phyloP scores from a whole-genome alignment of 1,284 basidiomycete species.

The Xerocomus amazonicus region DNA sequence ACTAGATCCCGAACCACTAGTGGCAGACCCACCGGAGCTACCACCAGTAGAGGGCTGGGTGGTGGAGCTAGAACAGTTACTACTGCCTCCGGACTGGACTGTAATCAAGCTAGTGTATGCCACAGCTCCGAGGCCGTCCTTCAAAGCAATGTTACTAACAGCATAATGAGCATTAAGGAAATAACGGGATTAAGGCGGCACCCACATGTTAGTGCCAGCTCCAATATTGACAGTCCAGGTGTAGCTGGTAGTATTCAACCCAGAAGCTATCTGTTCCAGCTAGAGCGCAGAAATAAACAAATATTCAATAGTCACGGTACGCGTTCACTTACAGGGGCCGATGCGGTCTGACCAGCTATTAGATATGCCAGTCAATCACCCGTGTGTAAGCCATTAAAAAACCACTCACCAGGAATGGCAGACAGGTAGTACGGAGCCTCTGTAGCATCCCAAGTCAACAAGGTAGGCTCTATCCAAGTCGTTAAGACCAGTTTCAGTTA shows the following conservation, averaged over 20 bases:
- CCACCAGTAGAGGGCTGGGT: constrained; percentile 4
- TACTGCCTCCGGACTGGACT: constrained; percentile 42
- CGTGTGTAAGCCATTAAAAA: neutral
- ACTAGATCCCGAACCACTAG: constrained; percentile 8
- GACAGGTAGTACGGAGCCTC: constrained; percentile 61
- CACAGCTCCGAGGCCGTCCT: constrained; percentile 55
- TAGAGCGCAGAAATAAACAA: constrained; percentile 18
- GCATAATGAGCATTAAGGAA: constrained; percentile 2
- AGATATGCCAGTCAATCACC: neutral
- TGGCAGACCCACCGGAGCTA: constrained; percentile 6
- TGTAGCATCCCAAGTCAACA: constrained; percentile 57
- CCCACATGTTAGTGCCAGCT: constrained; percentile 52
- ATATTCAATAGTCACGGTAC: neutral
- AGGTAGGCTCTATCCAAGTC: constrained; percentile 48
- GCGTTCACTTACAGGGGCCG: constrained; percentile 42
- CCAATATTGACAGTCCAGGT: constrained; percentile 66
- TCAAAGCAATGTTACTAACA: constrained; percentile 49
- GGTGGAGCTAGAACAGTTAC: constrained; percentile 26
- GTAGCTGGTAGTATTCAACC: constrained; percentile 41
- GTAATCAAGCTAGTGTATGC: constrained; percentile 57
- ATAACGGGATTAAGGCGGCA: neutral
- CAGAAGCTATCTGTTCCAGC: constrained; percentile 48
- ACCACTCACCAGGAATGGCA: constrained; percentile 55
- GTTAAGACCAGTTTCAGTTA: no score
- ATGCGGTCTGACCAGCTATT: constrained; percentile 53